phyloP scores from a whole-genome alignment of 179 eudicot genomes.

The Beta corolliflora region DNA sequence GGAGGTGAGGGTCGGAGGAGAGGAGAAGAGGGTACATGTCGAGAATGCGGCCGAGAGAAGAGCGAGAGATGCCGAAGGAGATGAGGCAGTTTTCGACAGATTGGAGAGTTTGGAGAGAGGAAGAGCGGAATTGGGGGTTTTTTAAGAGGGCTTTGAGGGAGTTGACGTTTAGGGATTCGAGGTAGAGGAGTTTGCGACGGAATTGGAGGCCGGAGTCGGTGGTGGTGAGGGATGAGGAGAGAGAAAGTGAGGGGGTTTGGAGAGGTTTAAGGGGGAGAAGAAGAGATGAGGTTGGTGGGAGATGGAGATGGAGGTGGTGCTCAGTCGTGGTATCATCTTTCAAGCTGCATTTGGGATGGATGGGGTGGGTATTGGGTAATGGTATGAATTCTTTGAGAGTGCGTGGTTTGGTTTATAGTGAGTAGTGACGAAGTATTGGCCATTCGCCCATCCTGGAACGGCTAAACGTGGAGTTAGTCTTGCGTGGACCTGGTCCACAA shows the following conservation, averaged over 20 bases:
- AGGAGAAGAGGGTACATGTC: slow-evolving; percentile 78
- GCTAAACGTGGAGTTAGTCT: too few relatives aligned
- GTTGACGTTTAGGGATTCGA: slow-evolving; percentile 61
- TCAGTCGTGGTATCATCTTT: slow-evolving; percentile 32
- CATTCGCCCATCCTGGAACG: too few relatives aligned
- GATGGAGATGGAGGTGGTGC: slow-evolving; percentile 15
- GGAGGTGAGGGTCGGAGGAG: slow-evolving; percentile 57
- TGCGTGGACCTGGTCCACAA: too few relatives aligned
- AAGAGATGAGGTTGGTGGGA: slow-evolving; percentile 10
- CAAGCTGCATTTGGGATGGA: not conserved
- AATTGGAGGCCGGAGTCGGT: slow-evolving; percentile 57
- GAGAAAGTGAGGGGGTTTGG: not conserved
- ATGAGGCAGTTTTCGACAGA: slow-evolving; percentile 57
- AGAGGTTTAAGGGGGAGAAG: slow-evolving; percentile 17
- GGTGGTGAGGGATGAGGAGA: slow-evolving; percentile 1
- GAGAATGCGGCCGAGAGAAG: slow-evolving; percentile 67
- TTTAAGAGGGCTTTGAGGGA: slow-evolving; percentile 59
- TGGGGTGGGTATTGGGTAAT: too few relatives aligned
- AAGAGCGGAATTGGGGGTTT: slow-evolving; percentile 73
- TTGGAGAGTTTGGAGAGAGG: slow-evolving; percentile 50
- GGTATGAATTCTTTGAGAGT: too few relatives aligned
- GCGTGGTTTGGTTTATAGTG: too few relatives aligned
- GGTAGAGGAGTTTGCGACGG: slow-evolving; percentile 69
- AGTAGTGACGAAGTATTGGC: too few relatives aligned
- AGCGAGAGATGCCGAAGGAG: slow-evolving; percentile 57